A percentile compares a stretch with the other conserved stretches of the same genome.
These are phyloP conservation scores for Anacardium occidentale DNA, from an alignment of 345 rosid genomes.

Conservation along the genomic window DNA sequence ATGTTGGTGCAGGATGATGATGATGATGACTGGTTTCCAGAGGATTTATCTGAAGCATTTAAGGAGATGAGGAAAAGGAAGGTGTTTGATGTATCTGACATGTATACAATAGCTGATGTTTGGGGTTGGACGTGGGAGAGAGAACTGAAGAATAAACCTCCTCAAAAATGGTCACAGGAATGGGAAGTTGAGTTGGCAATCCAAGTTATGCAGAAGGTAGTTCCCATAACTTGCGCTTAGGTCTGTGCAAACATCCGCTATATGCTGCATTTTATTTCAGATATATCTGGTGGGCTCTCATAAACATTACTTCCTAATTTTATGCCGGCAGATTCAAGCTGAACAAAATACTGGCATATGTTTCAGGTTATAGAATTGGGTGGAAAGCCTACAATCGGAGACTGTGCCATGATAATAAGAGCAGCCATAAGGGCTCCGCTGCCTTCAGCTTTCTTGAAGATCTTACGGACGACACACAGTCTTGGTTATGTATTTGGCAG, in stretches of 20 bases:
- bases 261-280: not conserved
- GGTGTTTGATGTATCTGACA: conserved; percentile 73
- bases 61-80: conserved; percentile 79
- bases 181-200: conserved; percentile 95
- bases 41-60: conserved; percentile 78
- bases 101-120: conserved; percentile 95
- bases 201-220: conserved; percentile 75
- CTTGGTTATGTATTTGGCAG: conserved; percentile 83
- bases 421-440: conserved; percentile 83
- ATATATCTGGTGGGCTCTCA: not conserved
- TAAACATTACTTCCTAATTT: not conserved
- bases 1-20: conserved; percentile 59
- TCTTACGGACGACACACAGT: conserved; percentile 73
- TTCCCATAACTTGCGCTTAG: conserved; percentile 12
- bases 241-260: not conserved
- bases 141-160: conserved; percentile 66
- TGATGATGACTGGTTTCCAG: conserved; percentile 93
- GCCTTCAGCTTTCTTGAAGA: conserved; percentile 87
- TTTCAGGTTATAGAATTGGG: conserved; percentile 84
- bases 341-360: conserved; percentile 5
- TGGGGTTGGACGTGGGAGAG: conserved; percentile 99
- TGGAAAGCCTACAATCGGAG: conserved; percentile 83
- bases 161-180: conserved; percentile 88
- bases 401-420: conserved; percentile 80
- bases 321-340: not conserved